Evolutionary conservation across 2,329 filamentous ascomycete genomes (phyloP).

Genomic region (Hypoxylon sp.): DNA sequence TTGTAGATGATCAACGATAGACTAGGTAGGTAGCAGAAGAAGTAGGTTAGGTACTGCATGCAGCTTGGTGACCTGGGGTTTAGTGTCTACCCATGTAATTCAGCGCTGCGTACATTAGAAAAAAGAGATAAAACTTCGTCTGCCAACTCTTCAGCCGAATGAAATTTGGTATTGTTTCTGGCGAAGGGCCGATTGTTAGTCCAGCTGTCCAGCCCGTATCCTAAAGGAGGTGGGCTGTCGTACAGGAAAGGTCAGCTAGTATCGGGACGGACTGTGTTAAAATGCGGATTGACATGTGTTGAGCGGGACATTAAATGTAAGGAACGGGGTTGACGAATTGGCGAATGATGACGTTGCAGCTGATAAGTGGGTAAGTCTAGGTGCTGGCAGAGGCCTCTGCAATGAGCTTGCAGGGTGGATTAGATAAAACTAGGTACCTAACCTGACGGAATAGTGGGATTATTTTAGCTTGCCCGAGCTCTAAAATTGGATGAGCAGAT

Average conservation of each 20-base stretch:
- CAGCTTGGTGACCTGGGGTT: background rate
- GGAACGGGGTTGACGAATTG: slow-evolving; percentile 38
- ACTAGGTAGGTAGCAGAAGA: slow-evolving; percentile 3
- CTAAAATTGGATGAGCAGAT: slow-evolving; percentile 30
- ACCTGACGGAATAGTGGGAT: too few relatives aligned
- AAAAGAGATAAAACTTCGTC: slow-evolving; percentile 1
- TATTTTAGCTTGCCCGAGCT: slow-evolving; percentile 18
- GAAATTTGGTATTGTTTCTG: slow-evolving; percentile 10
- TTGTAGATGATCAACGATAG: slow-evolving; percentile 28
- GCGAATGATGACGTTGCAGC: slow-evolving; percentile 42
- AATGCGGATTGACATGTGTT: slow-evolving; percentile 38
- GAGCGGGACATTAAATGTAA: slow-evolving; percentile 27
- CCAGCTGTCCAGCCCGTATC: slow-evolving; percentile 12
- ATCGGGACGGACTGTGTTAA: background rate
- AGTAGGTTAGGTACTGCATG: slow-evolving; percentile 8
- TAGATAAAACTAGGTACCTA: slow-evolving; percentile 29
- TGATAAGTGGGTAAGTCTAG: slow-evolving; percentile 32
- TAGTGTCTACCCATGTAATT: slow-evolving; percentile 5
- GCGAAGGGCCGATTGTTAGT: slow-evolving; percentile 33
- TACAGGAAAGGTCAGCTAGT: slow-evolving; percentile 10
- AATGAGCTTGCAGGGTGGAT: slow-evolving; percentile 22
- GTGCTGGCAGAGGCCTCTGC: slow-evolving; percentile 4
- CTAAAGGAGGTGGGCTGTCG: slow-evolving; percentile 16
- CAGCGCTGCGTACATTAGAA: slow-evolving; percentile 1
- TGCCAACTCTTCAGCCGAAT: slow-evolving; percentile 8